Evolutionary conservation across 345 rosid species (phyloP), one percentile per base, ranked within the genome.

Genomic region (Camelina hispida): DNA sequence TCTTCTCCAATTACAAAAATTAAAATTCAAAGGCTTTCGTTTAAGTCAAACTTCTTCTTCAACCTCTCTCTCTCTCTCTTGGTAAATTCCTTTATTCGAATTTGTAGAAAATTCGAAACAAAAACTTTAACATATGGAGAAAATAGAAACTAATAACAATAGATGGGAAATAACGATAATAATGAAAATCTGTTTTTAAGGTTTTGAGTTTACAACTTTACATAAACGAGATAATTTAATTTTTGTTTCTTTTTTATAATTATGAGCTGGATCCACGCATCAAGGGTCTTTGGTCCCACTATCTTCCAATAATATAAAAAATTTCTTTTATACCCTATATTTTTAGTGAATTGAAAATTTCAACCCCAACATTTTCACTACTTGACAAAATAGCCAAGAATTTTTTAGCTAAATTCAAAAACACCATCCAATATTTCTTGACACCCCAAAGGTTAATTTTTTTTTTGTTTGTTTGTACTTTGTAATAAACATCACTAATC

Each of bases 211-310:
- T 69, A 35, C 70, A 76, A 69, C 69, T 53, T 44, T 64, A 59
- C 42, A 50, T 57, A 65, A 28, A 72, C 30, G 75, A 75, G 82
- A 83, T 80, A 78, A 83, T 85, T 62, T 37, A 28, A 28, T 38
- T 38, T 17, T 76, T 83, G 79, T 78, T 78, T 76, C 82, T 78
- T 78, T 78, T 76, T 71, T 78, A 81, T 69, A 80, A 73, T 38
- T 38, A 38, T 89, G 94, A 89, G 97, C 91, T 91, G 94, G 92
- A 91, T 91, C 92, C 97, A 86, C 91, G 83, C 88, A 80, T 80
- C 72, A 52, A 78, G 82, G 81, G 72, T 83, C 78, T 59, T 16
- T 51, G 77, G 91, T 38, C 90, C 88, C 88, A 81, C 90, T 83
- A 76, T 74, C 66, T 71, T 66, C 59, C 67, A 46, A 47, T 63